phyloP scores from a whole-genome alignment of 148 eudicot species.

The Simmondsia chinensis region DNA sequence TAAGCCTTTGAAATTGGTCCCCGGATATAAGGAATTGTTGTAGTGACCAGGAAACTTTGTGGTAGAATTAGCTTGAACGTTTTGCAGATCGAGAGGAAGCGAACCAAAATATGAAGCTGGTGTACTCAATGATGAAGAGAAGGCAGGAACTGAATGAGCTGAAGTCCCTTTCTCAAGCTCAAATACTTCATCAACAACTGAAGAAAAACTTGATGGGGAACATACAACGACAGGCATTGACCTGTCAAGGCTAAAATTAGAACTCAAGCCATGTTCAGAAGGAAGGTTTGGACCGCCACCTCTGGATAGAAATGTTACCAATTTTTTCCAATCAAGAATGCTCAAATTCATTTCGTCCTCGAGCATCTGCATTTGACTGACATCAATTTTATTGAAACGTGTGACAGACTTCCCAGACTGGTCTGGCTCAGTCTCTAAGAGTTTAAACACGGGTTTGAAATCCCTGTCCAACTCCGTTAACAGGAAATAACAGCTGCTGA shows the following conservation, averaged over 20 bases:
- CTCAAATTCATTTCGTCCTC: conserved; percentile 84
- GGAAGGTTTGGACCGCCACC: conserved; percentile 24
- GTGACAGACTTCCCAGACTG: conserved; percentile 41
- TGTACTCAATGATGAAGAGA: conserved; percentile 28
- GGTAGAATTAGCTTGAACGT: conserved; percentile 26
- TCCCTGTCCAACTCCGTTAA: conserved; percentile 82
- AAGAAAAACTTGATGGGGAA: conserved; percentile 59
- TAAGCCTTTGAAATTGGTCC: conserved; percentile 43
- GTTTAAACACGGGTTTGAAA: conserved; percentile 58
- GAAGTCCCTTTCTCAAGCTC: conserved; percentile 72
- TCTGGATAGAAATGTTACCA: conserved; percentile 30
- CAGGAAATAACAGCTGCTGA: conserved; percentile 71
- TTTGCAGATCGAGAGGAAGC: conserved; percentile 20
- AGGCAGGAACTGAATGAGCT: conserved; percentile 22
- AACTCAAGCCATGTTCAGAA: conserved; percentile 36
- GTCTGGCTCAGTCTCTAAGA: conserved; percentile 61
- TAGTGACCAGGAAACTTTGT: conserved; percentile 27
- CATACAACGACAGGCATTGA: conserved; percentile 26
- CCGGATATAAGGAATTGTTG: conserved; percentile 31
- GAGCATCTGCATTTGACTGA: conserved; percentile 59
- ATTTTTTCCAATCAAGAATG: conserved; percentile 49
- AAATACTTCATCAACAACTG: conserved; percentile 79
- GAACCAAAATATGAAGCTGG: conserved; percentile 41
- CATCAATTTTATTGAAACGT: conserved; percentile 59
- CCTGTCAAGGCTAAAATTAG: conserved; percentile 39